Evolutionary conservation across 805 yeast species (phyloP).

Genomic region (Metschnikowia matae): DNA sequence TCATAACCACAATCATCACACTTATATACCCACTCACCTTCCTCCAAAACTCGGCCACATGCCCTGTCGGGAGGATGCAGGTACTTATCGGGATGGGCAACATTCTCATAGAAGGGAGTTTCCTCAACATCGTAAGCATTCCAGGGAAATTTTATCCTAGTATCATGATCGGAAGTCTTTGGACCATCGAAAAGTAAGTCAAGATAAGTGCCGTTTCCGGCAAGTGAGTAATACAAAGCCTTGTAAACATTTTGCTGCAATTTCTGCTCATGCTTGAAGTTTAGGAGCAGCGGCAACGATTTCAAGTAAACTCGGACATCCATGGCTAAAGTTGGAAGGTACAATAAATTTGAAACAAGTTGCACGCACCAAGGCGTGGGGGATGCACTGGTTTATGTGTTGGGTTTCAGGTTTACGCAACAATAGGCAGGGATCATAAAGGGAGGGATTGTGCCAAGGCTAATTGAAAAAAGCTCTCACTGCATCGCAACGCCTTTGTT

Average conservation of each 20-base stretch:
- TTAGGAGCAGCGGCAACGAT: slow-evolving; percentile 11
- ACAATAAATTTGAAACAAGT: not conserved
- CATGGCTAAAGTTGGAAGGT: not conserved
- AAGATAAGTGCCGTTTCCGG: slow-evolving; percentile 15
- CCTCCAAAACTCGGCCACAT: slow-evolving; percentile 61
- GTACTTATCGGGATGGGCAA: slow-evolving; percentile 10
- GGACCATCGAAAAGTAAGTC: slow-evolving; percentile 11
- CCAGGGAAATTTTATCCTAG: slow-evolving; percentile 5
- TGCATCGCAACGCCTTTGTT: too few species aligned
- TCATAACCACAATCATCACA: slow-evolving; percentile 77
- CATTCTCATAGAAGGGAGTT: slow-evolving; percentile 9
- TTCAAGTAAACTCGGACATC: not conserved
- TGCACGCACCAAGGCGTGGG: not conserved
- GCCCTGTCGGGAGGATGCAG: slow-evolving; percentile 55
- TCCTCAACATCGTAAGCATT: not conserved
- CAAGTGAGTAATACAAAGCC: slow-evolving; percentile 27
- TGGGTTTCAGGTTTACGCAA: too few species aligned
- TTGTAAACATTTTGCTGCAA: slow-evolving; percentile 20
- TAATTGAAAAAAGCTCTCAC: not conserved
- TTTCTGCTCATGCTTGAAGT: slow-evolving; percentile 4
- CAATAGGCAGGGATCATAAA: too few species aligned
- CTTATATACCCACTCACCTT: slow-evolving; percentile 64
- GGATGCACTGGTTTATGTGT: not conserved
- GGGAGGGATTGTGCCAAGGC: not conserved
- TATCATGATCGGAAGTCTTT: not conserved